A percentile compares a stretch with the other conserved stretches of the same genome.
Evolutionary conservation across 2,329 filamentous ascomycete genomes (phyloP).

Genomic region (Fusarium sp.): DNA sequence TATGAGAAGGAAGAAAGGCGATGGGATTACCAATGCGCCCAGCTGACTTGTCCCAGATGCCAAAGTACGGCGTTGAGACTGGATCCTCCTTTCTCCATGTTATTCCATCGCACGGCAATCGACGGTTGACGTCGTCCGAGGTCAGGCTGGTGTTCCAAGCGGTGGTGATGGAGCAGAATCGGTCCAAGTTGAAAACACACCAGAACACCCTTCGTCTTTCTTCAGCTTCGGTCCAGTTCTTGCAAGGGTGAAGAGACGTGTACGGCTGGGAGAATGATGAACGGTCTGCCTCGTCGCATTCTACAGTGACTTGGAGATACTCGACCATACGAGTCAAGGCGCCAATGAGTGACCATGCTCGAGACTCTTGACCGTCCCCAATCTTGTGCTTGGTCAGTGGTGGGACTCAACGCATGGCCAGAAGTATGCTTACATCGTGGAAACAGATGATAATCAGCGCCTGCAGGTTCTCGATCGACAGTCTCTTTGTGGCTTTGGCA

Average conservation of each 20-base stretch:
- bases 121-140: constrained; percentile 43
- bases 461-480: constrained; percentile 32
- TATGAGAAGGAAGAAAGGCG: constrained; percentile 48
- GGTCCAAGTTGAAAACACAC: constrained; percentile 46
- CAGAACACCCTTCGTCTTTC: constrained; percentile 46
- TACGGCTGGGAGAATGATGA: constrained; percentile 3
- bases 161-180: background rate
- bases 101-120: constrained; percentile 51
- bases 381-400: constrained; percentile 28
- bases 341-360: constrained; percentile 44
- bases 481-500: constrained; percentile 18
- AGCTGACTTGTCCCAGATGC: constrained; percentile 54
- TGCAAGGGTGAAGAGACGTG: constrained; percentile 19
- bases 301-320: constrained; percentile 43
- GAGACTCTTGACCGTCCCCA: constrained; percentile 37
- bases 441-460: constrained; percentile 32
- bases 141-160: constrained; percentile 49
- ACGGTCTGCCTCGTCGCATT: constrained; percentile 23
- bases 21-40: constrained; percentile 52
- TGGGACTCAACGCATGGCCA: accelerated
- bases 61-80: constrained; percentile 54
- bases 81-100: constrained; percentile 51
- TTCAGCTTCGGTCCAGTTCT: constrained; percentile 45
- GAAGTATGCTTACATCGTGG: constrained; percentile 16
- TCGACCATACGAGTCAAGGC: constrained; percentile 45